These are phyloP conservation scores for Floccularia luteovirens DNA, from an alignment of 768 basidiomycete genomes.

Conservation along the genomic window DNA sequence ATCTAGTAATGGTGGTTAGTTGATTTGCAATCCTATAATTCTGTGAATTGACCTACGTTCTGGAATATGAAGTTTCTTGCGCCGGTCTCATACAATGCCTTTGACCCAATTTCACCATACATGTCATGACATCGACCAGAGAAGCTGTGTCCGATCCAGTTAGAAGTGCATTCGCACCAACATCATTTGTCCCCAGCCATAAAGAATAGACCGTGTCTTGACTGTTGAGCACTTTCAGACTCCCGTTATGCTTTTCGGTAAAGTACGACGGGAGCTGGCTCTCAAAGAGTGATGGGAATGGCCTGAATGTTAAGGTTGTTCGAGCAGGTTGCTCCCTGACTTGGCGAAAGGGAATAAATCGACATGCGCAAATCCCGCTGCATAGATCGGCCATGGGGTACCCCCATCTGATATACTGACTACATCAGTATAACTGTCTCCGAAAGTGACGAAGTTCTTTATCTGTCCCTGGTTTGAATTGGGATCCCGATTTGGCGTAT, in stretches of 20 bases:
- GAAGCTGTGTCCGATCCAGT: constrained; percentile 47
- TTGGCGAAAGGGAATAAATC: constrained; percentile 50
- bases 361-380: constrained; percentile 46
- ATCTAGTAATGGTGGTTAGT: constrained; percentile 31
- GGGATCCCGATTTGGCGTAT: too few species aligned
- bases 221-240: constrained; percentile 26
- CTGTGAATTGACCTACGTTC: constrained; percentile 53
- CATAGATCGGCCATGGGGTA: constrained; percentile 55
- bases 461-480: too few species aligned
- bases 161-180: constrained; percentile 46
- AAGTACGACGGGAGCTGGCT: constrained; percentile 50
- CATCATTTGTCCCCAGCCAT: constrained; percentile 66
- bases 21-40: too few species aligned
- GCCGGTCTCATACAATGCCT: constrained; percentile 44
- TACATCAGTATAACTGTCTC: constrained; percentile 59
- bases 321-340: constrained; percentile 59
- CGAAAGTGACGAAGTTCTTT: constrained; percentile 60
- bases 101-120: constrained; percentile 58
- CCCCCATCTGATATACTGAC: constrained; percentile 32
- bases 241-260: constrained; percentile 29
- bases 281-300: constrained; percentile 53
- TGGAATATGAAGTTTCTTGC: constrained; percentile 66
- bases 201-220: constrained; percentile 52
- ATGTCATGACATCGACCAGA: constrained; percentile 47
- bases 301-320: constrained; percentile 51